phyloP scores from a whole-genome alignment of 768 basidiomycete genomes.

The Serendipita sp. region DNA sequence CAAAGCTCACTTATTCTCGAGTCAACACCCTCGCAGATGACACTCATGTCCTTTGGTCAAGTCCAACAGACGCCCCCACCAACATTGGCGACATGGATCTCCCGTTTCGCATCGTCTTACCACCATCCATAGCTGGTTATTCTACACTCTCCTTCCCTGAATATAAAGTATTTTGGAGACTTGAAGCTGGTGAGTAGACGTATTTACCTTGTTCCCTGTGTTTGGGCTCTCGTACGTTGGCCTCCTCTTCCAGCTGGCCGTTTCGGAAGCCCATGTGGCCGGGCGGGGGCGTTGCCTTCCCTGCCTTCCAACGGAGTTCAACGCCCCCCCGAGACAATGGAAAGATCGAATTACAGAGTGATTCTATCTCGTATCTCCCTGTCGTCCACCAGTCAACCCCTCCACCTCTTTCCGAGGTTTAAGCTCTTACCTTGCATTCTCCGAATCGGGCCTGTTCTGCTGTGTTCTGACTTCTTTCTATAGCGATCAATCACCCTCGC shows the following conservation, averaged over 20 bases:
- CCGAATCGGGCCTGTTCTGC: neutral
- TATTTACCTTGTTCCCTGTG: slow-evolving; percentile 9
- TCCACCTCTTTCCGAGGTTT: neutral
- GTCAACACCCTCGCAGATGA: slow-evolving; percentile 53
- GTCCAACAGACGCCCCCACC: slow-evolving; percentile 36
- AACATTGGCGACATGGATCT: slow-evolving; percentile 48
- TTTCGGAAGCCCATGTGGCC: no score
- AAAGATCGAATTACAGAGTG: neutral
- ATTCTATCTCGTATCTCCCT: neutral
- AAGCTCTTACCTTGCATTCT: neutral
- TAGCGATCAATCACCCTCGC: slow-evolving; percentile 53
- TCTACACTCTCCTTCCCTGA: slow-evolving; percentile 59
- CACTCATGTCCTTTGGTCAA: slow-evolving; percentile 50
- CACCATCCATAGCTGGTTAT: slow-evolving; percentile 39
- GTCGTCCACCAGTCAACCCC: neutral
- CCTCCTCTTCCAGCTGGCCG: no score
- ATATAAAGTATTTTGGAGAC: slow-evolving; percentile 65
- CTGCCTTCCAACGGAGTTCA: no score
- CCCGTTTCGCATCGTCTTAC: slow-evolving; percentile 56
- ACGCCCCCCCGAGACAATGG: no score
- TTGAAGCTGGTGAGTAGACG: slow-evolving; percentile 53
- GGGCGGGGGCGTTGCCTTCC: no score
- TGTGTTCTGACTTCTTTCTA: neutral
- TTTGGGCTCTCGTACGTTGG: neutral
- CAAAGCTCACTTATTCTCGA: slow-evolving; percentile 22